A percentile compares a stretch with the other conserved stretches of the same genome.
phyloP scores from a whole-genome alignment of 805 yeast genomes.

The Myxozyma nipponensis region DNA sequence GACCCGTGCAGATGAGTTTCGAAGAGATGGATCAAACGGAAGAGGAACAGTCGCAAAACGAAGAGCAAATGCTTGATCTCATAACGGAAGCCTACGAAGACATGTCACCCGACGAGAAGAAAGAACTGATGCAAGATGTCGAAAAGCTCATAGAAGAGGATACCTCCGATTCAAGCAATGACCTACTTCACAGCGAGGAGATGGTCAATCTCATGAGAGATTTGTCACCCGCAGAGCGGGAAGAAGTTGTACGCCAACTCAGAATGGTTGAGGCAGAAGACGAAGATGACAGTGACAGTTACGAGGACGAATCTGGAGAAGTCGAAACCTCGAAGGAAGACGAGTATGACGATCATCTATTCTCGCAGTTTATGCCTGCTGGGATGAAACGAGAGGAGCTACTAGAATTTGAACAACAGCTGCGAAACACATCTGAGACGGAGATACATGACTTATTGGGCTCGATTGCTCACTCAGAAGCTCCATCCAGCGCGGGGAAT shows the following conservation, averaged over 20 bases:
- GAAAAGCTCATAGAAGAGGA: not conserved
- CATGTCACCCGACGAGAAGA: not conserved
- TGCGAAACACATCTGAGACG: not conserved
- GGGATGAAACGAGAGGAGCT: not conserved
- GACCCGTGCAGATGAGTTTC: constrained; percentile 18
- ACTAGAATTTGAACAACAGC: not conserved
- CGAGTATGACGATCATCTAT: not conserved
- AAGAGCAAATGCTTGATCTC: not conserved
- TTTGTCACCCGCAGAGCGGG: not conserved
- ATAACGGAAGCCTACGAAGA: not conserved
- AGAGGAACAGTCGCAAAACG: not conserved
- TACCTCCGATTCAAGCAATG: not conserved
- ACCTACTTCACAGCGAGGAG: not conserved
- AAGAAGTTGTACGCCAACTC: not conserved
- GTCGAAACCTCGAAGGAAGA: not conserved
- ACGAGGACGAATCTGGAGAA: no score
- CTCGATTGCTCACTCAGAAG: no score
- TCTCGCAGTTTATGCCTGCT: not conserved
- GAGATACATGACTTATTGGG: not conserved
- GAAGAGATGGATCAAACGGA: constrained; percentile 9
- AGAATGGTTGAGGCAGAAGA: not conserved
- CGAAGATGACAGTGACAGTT: not conserved
- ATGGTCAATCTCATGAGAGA: not conserved
- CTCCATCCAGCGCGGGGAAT: no score
- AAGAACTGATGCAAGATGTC: not conserved